Base-by-base conservation (phyloP, 1,139 yeast species). In the Kazachstania sp. region DNA sequence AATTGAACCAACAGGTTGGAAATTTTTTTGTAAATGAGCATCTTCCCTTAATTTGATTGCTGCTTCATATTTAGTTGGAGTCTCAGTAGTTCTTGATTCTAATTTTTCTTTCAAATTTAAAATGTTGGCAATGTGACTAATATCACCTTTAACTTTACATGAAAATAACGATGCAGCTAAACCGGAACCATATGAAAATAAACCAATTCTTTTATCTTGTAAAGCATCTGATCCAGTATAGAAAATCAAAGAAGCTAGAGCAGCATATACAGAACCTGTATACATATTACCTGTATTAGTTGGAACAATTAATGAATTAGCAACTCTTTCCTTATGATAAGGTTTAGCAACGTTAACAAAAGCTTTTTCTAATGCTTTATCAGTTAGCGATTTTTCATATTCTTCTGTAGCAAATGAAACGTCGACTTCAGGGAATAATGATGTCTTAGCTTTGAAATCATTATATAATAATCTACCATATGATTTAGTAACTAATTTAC, bases 211-310 rank as follows among this genome's bases (percentile, higher is more conserved):
- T 75, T 90, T 87, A 61, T 78, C 78, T 67, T 81, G 86, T 59
- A 90, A 77, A 47, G 77, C 71, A 45, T 82, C 94, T 47, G 78
- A 74, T 41, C 88, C 92, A 54, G 83, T 86, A 63, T 73, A 83
- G 65, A 78, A 80, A 59, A 94, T 73, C 54, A 87, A 72, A 15
- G 98, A 90, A 34, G 92, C 78, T 53, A 94, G 76, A 9, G 96
- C 79, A 41, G 95, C 83, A 79, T 87, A 94, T 46, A 88, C 81
- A 39, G 96, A 86, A 54, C 94, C 98, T 43, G 97, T 87, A 77
- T 94, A 94, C 90, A 90, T 86, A 77, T 94, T 94, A 71, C 99
- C 99, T 54, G 95, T 88, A 72, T 92, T 90, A 57, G 97, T 92
- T 63, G 98, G 94, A 43, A 90, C 90, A 57, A 72, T 74, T 67